A percentile compares a stretch with the other conserved stretches of the same genome.
phyloP scores from a whole-genome alignment of 2,329 filamentous ascomycete species.

The Pestalotiopsis sp. region DNA sequence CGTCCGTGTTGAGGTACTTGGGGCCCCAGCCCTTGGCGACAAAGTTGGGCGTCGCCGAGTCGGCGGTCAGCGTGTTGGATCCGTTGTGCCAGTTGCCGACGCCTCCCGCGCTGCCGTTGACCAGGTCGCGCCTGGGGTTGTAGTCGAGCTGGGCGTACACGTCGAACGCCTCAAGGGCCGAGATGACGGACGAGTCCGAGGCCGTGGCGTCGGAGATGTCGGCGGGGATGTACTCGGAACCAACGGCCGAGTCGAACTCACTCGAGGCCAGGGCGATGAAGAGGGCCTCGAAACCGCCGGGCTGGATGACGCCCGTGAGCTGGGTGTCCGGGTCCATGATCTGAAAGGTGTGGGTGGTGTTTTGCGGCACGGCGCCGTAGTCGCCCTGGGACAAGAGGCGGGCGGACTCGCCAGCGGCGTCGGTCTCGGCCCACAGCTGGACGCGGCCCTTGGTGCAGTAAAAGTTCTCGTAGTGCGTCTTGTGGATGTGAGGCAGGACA shows the following conservation, averaged over 20 bases:
- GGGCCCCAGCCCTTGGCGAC: slow-evolving; percentile 46
- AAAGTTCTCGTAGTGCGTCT: slow-evolving; percentile 46
- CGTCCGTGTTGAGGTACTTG: slow-evolving; percentile 39
- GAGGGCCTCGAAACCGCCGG: slow-evolving; percentile 48
- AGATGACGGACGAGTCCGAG: slow-evolving; percentile 31
- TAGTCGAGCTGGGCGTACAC: slow-evolving; percentile 43
- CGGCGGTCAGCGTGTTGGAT: slow-evolving; percentile 30
- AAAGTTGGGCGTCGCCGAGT: slow-evolving; percentile 37
- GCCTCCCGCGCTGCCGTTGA: slow-evolving; percentile 39
- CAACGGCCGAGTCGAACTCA: background rate
- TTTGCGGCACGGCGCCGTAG: slow-evolving; percentile 43
- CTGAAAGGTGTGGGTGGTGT: slow-evolving; percentile 49
- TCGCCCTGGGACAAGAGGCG: slow-evolving; percentile 43
- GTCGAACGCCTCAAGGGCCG: slow-evolving; percentile 38
- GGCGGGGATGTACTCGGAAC: slow-evolving; percentile 6
- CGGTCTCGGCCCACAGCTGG: slow-evolving; percentile 39
- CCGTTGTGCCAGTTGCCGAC: slow-evolving; percentile 38
- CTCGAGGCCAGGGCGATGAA: slow-evolving; percentile 36
- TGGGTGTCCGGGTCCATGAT: slow-evolving; percentile 47
- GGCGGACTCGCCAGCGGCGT: slow-evolving; percentile 32
- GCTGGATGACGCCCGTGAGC: slow-evolving; percentile 44
- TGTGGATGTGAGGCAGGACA: slow-evolving; percentile 43
- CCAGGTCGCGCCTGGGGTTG: slow-evolving; percentile 36
- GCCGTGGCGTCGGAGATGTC: slow-evolving; percentile 23
- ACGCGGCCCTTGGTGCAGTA: slow-evolving; percentile 43